Base-by-base conservation (phyloP, 2,329 filamentous ascomycete genomes). In the Shiraia sp. region DNA sequence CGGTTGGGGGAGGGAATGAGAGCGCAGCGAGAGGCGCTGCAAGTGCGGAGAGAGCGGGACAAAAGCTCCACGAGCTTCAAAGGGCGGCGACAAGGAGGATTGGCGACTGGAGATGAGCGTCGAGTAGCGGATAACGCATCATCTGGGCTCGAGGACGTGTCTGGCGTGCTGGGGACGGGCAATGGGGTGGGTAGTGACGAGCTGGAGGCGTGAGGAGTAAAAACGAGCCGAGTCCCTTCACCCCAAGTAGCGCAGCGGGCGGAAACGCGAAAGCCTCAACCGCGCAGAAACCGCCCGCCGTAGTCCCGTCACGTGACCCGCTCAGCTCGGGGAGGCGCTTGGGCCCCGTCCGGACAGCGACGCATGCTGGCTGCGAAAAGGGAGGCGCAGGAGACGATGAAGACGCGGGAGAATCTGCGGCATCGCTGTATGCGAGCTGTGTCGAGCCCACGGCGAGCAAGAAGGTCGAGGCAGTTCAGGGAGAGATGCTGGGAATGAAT, bases 21-120 rank as follows among this genome's bases (percentile, higher is more conserved):
- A 55, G 61, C 51, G 52, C 49, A 49, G 53, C 42, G 10, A 46
- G 61, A 47, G 56, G 56, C 54, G 60, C 47, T 52, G 56, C 49
- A 49, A 59, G 50, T 59, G 63, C 61, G 64, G 61, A 64, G 64
- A 61, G 49, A 48, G 62, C 62, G 58, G 59, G 63, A 61, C 62
- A 64, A 64, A 66, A 63, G 62, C 58, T 63, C 53, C 45, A 46
- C 47, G 54, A 66, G 65, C 63, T 68, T 66, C 53, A 69, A 49
- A 69, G 65, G 38, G 53, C 54, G 52, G 45, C 47, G 49, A 53
- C 49, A 40, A 50, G 50, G 53, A 49, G 56, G 55, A 59, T 59
- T 55, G 59, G 48, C 49, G 51, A 55, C 40, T 47, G 51, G 37
- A 49, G 48, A 38, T 47, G 42, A 35, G 47, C 29, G 45, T 27